A percentile compares a stretch with the other conserved stretches of the same genome.
Conservation (phyloP, 768 basidiomycete genomes). For the Pleurotus sapidus region DNA sequence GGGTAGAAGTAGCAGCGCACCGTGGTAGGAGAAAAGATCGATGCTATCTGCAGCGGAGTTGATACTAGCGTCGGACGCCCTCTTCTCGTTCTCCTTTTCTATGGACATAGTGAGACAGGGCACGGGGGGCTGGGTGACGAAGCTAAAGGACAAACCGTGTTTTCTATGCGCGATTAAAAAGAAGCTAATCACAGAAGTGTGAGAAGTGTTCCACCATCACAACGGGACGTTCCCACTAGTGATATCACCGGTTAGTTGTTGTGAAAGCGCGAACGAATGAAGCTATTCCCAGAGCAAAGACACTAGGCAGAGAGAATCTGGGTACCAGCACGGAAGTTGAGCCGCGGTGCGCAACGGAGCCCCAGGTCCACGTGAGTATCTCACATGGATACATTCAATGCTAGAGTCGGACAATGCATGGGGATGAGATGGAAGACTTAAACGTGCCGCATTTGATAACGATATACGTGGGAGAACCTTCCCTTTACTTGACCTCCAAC, state of each 20-base stretch:
- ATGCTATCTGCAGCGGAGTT: slow-evolving; percentile 19
- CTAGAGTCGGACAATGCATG: background rate
- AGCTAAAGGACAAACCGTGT: background rate
- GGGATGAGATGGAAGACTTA: background rate
- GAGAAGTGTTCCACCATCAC: background rate
- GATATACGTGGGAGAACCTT: no score
- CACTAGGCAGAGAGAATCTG: background rate
- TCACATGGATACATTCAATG: background rate
- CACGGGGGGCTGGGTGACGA: background rate
- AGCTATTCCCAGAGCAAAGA: background rate
- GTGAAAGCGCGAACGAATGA: background rate
- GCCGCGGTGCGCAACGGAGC: background rate
- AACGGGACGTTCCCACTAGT: background rate
- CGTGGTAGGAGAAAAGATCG: slow-evolving; percentile 40
- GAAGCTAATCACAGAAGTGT: background rate
- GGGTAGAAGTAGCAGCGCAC: background rate
- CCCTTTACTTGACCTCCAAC: no score
- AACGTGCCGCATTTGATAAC: no score
- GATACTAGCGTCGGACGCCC: slow-evolving; percentile 13
- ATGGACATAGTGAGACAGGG: slow-evolving; percentile 17
- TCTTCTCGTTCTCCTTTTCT: slow-evolving; percentile 22
- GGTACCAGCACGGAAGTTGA: background rate
- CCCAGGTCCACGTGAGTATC: background rate
- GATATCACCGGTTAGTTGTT: background rate
- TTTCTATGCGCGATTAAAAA: background rate